Conservation (phyloP, 768 basidiomycete genomes). For the Lactarius pseudohatsudake region DNA sequence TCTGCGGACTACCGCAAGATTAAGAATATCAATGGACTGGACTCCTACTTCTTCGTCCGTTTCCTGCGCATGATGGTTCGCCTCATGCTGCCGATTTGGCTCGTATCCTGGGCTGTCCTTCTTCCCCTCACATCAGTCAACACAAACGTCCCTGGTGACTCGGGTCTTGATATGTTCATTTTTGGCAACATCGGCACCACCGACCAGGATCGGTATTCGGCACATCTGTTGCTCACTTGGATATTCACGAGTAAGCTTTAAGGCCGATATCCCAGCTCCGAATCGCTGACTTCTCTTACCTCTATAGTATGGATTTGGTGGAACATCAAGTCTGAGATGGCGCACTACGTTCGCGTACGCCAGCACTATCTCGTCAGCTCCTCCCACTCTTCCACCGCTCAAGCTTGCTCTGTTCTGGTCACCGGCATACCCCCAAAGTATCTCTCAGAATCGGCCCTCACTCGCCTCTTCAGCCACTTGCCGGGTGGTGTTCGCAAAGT, state of each 20-base stretch:
- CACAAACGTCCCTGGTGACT: slow-evolving; percentile 46
- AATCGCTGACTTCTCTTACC: neutral
- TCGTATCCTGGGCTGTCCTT: slow-evolving; percentile 83
- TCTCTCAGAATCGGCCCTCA: slow-evolving; percentile 67
- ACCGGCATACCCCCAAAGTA: slow-evolving; percentile 84
- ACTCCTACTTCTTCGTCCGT: slow-evolving; percentile 92
- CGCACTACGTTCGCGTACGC: slow-evolving; percentile 72
- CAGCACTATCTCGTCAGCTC: slow-evolving; percentile 80
- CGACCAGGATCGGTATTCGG: slow-evolving; percentile 63
- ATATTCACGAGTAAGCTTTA: slow-evolving; percentile 66
- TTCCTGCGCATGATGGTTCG: slow-evolving; percentile 83
- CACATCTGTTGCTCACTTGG: slow-evolving; percentile 76
- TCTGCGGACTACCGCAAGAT: slow-evolving; percentile 61
- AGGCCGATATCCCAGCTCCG: neutral
- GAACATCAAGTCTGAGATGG: slow-evolving; percentile 79
- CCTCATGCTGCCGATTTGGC: slow-evolving; percentile 87
- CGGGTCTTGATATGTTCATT: slow-evolving; percentile 67
- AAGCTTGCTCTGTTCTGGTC: slow-evolving; percentile 88
- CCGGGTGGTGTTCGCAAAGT: slow-evolving; percentile 90
- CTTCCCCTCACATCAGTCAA: slow-evolving; percentile 69
- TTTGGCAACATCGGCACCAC: slow-evolving; percentile 71
- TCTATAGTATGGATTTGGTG: slow-evolving; percentile 78
- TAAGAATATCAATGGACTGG: slow-evolving; percentile 71
- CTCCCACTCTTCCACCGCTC: slow-evolving; percentile 70
- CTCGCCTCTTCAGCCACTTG: slow-evolving; percentile 69